Conservation (phyloP, 2,329 filamentous ascomycete species). For the Epicoccum sorghinum region DNA sequence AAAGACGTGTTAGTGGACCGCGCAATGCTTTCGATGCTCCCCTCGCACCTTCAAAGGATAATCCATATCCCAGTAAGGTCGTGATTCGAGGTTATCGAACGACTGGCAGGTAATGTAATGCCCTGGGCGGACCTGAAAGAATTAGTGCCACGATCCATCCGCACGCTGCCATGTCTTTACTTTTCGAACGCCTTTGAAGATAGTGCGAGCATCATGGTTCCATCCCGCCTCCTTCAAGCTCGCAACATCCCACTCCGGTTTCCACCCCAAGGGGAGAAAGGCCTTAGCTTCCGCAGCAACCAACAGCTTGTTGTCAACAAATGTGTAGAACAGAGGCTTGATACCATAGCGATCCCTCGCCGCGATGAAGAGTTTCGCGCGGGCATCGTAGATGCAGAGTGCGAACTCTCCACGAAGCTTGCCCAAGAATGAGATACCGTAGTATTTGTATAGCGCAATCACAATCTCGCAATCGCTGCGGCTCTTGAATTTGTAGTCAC, state of each 20-base stretch:
- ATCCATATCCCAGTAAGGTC: conserved; percentile 59
- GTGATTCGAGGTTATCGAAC: conserved; percentile 47
- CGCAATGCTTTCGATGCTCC: neutral
- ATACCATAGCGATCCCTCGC: conserved; percentile 63
- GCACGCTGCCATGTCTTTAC: conserved; percentile 4
- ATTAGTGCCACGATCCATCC: conserved; percentile 12
- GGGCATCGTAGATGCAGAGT: conserved; percentile 58
- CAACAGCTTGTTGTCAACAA: conserved; percentile 49
- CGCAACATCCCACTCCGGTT: conserved; percentile 59
- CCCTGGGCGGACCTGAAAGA: conserved; percentile 46
- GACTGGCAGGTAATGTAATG: conserved; percentile 30
- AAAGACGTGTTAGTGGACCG: neutral
- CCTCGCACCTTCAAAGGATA: conserved; percentile 54
- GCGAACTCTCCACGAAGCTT: conserved; percentile 62
- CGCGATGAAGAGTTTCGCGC: conserved; percentile 50
- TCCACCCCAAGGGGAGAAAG: conserved; percentile 58
- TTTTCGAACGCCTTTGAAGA: conserved; percentile 58
- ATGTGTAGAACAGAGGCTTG: conserved; percentile 62
- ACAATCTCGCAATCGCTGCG: conserved; percentile 60
- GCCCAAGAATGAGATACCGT: conserved; percentile 53
- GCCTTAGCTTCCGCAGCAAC: conserved; percentile 62
- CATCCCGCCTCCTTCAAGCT: conserved; percentile 53
- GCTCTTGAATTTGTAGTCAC: conserved; percentile 53
- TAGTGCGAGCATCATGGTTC: conserved; percentile 53
- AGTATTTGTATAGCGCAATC: conserved; percentile 54